Percentiles rank a stretch among this genome's conserved stretches.
Conservation (phyloP, 129 eudicot species). For the Sambucus nigra region DNA sequence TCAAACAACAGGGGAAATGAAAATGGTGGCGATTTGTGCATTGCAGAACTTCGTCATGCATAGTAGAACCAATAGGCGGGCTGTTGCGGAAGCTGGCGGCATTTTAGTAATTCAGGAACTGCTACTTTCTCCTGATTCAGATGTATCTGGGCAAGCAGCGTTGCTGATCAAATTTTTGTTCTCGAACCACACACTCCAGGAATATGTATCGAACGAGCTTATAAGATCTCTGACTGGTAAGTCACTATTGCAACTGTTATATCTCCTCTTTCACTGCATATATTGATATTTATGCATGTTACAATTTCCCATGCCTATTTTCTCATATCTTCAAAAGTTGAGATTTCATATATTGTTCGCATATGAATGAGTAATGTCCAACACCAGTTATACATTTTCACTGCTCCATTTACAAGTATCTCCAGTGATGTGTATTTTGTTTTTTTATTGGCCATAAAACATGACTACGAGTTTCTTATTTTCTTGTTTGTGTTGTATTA, state of each 20-base stretch:
- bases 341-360: neutral
- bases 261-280: constrained; percentile 3
- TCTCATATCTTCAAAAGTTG: neutral
- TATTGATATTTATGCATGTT: neutral
- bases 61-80: constrained; percentile 68
- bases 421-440: too few relatives aligned
- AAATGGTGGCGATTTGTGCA: constrained; percentile 72
- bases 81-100: constrained; percentile 91
- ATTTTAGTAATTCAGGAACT: constrained; percentile 52
- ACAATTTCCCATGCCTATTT: constrained; percentile 3
- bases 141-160: constrained; percentile 64
- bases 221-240: constrained; percentile 70
- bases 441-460: too few relatives aligned
- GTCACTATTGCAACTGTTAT: neutral
- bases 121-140: constrained; percentile 42
- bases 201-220: constrained; percentile 74
- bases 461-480: too few relatives aligned
- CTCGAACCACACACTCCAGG: constrained; percentile 79
- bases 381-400: too few relatives aligned
- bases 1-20: constrained; percentile 56
- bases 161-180: constrained; percentile 54
- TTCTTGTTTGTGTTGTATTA: too few relatives aligned
- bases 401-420: too few relatives aligned
- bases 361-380: neutral
- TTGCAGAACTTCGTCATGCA: constrained; percentile 74